A percentile compares a stretch with the other conserved stretches of the same genome.
These are phyloP conservation scores for Papilionanthe hybrid DNA, from an alignment of 116 monocot species.

Conservation along the genomic window DNA sequence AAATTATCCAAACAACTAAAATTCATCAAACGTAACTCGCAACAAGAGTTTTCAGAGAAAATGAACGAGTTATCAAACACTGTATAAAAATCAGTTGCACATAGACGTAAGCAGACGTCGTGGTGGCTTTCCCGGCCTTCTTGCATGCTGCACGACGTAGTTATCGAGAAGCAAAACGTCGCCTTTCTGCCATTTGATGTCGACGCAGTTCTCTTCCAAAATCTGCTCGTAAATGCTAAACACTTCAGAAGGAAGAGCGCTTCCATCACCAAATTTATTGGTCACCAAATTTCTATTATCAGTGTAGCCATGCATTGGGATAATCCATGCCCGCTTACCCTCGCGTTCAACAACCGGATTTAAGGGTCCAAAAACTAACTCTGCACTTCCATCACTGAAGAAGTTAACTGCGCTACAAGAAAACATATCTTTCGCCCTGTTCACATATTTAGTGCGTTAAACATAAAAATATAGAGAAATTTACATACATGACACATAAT, in stretches of 20 bases:
- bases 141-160: constrained; percentile 13
- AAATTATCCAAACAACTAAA: no score
- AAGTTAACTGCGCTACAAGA: neutral
- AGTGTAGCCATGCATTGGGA: neutral
- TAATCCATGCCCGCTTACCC: neutral
- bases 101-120: constrained; percentile 6
- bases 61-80: no score
- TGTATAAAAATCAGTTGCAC: no score
- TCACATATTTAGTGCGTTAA: no score
- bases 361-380: constrained; percentile 4
- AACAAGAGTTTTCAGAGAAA: no score
- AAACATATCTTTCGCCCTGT: neutral
- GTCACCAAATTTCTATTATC: neutral
- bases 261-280: constrained; percentile 9
- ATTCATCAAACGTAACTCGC: no score
- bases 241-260: neutral
- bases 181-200: constrained; percentile 20
- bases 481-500: no score
- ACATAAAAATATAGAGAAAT: no score
- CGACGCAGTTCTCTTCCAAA: constrained; percentile 11
- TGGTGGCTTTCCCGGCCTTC: constrained; percentile 17
- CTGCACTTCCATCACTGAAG: constrained; percentile 13
- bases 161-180: constrained; percentile 14
- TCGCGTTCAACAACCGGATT: constrained; percentile 3
- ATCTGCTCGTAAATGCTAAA: neutral